Evolutionary conservation across 2,329 filamentous ascomycete genomes (phyloP).

Genomic region (Madurella fahalii): DNA sequence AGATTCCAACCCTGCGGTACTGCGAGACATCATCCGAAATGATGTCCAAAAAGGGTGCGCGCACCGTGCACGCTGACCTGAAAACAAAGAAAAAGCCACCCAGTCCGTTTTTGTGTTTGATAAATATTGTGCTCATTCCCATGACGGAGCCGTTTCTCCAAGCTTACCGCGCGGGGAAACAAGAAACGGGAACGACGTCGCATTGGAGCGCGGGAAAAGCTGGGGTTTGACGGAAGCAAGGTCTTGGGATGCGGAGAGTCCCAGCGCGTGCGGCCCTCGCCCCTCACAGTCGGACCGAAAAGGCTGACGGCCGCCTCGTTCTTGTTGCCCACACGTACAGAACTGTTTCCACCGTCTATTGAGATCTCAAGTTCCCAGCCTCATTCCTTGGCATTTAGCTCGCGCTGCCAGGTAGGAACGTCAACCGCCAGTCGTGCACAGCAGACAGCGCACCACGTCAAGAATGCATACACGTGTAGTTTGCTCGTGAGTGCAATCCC

Average conservation of each 20-base stretch:
- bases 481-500: not conserved
- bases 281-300: constrained; percentile 28
- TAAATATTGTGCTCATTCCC: no score
- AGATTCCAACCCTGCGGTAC: constrained; percentile 1
- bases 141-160: not conserved
- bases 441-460: not conserved
- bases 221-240: constrained; percentile 10
- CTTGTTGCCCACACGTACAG: no score
- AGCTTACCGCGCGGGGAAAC: not conserved
- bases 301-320: constrained; percentile 20
- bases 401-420: constrained; percentile 7
- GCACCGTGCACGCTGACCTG: not conserved
- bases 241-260: constrained; percentile 24
- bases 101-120: no score
- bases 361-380: constrained; percentile 5
- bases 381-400: constrained; percentile 13
- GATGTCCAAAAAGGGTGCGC: not conserved
- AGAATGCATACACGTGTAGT: not conserved
- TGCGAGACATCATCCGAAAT: constrained; percentile 1
- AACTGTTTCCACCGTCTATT: not conserved
- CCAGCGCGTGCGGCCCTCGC: constrained; percentile 17
- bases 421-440: not conserved
- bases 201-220: constrained; percentile 16
- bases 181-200: constrained; percentile 8
- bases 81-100: no score